These are phyloP conservation scores for Pleurotus giganteus DNA, from an alignment of 768 basidiomycete genomes.

Conservation along the genomic window DNA sequence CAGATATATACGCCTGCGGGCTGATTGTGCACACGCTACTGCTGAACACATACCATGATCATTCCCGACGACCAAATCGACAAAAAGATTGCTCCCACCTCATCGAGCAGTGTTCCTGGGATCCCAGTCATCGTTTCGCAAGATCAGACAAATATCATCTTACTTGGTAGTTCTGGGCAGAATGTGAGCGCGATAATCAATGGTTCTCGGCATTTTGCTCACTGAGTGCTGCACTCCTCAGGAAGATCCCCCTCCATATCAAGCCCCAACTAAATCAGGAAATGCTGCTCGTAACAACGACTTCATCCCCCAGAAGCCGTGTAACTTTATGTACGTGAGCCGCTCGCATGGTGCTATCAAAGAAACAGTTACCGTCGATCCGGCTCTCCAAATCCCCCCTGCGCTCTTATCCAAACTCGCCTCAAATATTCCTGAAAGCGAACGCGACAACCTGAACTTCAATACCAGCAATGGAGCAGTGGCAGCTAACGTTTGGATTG, in stretches of 20 bases:
- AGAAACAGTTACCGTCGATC: background rate
- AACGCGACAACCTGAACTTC: background rate
- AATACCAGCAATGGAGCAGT: background rate
- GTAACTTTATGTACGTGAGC: background rate
- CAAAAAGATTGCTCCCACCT: too few species aligned
- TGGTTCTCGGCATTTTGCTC: too few species aligned
- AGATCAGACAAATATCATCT: too few species aligned
- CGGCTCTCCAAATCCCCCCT: background rate
- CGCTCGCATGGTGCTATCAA: background rate
- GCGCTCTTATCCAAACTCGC: background rate
- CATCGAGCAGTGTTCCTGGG: too few species aligned
- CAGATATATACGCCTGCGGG: too few species aligned
- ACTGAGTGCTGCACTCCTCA: too few species aligned
- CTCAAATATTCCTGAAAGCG: background rate
- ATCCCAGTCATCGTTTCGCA: too few species aligned
- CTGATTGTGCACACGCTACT: too few species aligned
- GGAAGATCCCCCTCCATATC: background rate
- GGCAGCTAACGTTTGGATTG: background rate
- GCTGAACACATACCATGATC: too few species aligned
- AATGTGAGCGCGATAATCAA: too few species aligned
- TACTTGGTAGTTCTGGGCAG: too few species aligned
- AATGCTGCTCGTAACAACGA: background rate
- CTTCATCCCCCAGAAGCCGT: background rate
- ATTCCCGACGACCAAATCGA: too few species aligned
- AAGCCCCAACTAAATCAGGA: background rate